These are phyloP conservation scores for Vaccinium macrocarpon DNA, from an alignment of 148 eudicot genomes.

Conservation along the genomic window DNA sequence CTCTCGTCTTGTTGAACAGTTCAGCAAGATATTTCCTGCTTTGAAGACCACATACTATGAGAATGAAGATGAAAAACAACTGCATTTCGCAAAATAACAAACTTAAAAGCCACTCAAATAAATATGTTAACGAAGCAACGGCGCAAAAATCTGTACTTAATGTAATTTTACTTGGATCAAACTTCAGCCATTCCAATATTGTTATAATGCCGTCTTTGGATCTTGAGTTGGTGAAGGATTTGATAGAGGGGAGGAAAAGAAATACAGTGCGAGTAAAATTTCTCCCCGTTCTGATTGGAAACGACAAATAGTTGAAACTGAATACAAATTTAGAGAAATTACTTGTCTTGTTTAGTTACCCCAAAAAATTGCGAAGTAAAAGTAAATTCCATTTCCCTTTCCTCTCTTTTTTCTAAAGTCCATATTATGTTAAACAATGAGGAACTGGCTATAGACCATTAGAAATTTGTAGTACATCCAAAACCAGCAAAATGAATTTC, in stretches of 20 bases:
- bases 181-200: not conserved
- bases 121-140: not conserved
- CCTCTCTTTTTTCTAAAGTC: too few species aligned
- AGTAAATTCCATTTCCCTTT: not conserved
- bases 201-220: not conserved
- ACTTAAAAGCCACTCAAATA: not conserved
- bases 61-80: conserved; percentile 1
- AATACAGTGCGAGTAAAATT: not conserved
- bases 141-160: not conserved
- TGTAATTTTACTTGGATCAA: not conserved
- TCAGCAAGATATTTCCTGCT: conserved; percentile 69
- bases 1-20: conserved; percentile 55
- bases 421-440: not conserved
- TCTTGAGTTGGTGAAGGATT: not conserved
- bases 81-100: not conserved
- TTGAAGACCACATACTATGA: conserved; percentile 8
- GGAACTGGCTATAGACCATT: not conserved
- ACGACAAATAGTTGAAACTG: not conserved
- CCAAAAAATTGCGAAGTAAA: not conserved
- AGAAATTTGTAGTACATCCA: not conserved
- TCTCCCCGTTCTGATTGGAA: not conserved
- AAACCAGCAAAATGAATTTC: not conserved
- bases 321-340: not conserved
- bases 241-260: not conserved
- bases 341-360: not conserved